A percentile compares a stretch with the other conserved stretches of the same genome.
Conservation (phyloP, 2,329 filamentous ascomycete genomes). For the Epichloe uncinata region DNA sequence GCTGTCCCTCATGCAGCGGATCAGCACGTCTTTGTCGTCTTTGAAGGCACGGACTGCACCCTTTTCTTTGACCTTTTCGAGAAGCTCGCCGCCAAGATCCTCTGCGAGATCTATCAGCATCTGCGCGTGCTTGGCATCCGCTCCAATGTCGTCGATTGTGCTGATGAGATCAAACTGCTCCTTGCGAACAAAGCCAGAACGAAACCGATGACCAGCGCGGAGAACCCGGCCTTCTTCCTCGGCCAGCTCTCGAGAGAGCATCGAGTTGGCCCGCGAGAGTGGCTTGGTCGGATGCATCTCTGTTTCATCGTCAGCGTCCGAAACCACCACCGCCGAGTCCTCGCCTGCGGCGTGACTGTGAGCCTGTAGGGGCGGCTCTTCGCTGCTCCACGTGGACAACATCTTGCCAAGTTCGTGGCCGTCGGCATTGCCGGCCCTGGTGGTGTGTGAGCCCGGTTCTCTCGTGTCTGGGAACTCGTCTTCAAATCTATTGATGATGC, state of each 20-base stretch:
- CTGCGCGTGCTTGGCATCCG: constrained; percentile 35
- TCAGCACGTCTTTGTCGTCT: constrained; percentile 39
- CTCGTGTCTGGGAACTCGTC: constrained; percentile 90
- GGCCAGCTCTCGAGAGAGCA: constrained; percentile 38
- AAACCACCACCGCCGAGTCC: constrained; percentile 24
- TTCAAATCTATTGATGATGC: constrained; percentile 91
- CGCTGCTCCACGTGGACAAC: constrained; percentile 3
- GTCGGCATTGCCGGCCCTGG: background rate
- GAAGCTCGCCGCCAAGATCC: constrained; percentile 45
- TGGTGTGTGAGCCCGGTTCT: constrained; percentile 11
- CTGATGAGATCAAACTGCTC: constrained; percentile 38
- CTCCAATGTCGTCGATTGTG: constrained; percentile 34
- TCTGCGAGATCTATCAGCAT: constrained; percentile 50
- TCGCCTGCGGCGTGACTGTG: constrained; percentile 16
- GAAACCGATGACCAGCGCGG: constrained; percentile 43
- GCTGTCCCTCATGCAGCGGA: constrained; percentile 37
- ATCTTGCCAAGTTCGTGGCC: background rate
- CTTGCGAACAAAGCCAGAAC: constrained; percentile 36
- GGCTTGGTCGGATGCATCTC: constrained; percentile 27
- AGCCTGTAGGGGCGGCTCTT: constrained; percentile 11
- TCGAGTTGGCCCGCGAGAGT: constrained; percentile 38
- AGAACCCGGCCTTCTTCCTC: constrained; percentile 45
- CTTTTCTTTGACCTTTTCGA: constrained; percentile 40
- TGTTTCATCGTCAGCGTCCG: constrained; percentile 37
- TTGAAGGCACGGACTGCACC: constrained; percentile 50